Conservation (phyloP, 164 flowering plant genomes). For the Vitis riparia region DNA sequence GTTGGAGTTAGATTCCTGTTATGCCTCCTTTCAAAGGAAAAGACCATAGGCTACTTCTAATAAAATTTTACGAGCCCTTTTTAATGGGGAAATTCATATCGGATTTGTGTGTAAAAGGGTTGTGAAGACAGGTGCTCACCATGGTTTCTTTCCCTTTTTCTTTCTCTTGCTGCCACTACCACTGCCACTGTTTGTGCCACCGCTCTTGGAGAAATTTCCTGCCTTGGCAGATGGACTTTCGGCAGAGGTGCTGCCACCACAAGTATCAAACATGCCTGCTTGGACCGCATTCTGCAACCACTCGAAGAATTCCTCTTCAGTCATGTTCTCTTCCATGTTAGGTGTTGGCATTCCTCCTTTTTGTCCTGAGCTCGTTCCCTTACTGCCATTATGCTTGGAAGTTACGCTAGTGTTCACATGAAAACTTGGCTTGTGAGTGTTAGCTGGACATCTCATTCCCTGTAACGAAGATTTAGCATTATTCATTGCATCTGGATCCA, state of each 20-base stretch:
- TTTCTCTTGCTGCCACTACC: conserved; percentile 56
- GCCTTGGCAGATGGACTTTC: conserved; percentile 44
- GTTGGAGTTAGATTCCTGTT: neutral
- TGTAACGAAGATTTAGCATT: conserved; percentile 26
- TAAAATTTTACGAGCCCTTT: neutral
- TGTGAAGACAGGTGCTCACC: conserved; percentile 34
- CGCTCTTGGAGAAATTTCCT: conserved; percentile 30
- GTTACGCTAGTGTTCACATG: conserved; percentile 84
- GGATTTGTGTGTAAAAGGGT: neutral
- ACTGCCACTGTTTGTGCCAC: conserved; percentile 26
- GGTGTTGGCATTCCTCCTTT: conserved; percentile 47
- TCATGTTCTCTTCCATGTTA: conserved; percentile 69
- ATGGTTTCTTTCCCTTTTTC: conserved; percentile 88
- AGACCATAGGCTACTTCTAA: neutral
- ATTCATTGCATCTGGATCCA: neutral
- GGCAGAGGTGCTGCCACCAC: conserved; percentile 33
- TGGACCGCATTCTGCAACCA: conserved; percentile 87
- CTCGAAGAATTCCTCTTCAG: conserved; percentile 79
- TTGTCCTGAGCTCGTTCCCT: conserved; percentile 54
- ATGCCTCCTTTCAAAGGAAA: neutral
- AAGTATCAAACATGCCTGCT: conserved; percentile 66
- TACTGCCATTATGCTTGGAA: conserved; percentile 48
- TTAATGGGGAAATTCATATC: neutral
- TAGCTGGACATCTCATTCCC: conserved; percentile 97
- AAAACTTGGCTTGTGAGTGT: conserved; percentile 92